Base-by-base conservation (phyloP, 805 yeast species). In the Candida railenensis region DNA sequence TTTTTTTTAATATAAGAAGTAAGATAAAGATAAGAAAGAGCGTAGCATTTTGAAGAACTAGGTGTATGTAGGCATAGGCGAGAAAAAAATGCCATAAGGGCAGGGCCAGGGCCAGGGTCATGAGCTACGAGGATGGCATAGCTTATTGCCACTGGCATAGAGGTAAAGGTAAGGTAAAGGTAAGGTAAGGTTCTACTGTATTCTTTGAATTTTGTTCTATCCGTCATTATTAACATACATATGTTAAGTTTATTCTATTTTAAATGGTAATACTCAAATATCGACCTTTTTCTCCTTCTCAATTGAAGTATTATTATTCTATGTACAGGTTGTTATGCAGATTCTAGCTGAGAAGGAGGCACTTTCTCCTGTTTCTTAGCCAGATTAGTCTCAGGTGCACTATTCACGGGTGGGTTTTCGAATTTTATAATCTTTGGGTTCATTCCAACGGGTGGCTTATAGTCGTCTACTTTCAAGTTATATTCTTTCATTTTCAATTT, bases 401-500 rank as follows among this genome's bases (percentile, higher is more conserved):
- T 33, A 11, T 33, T 33, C 15, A 33, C 36, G 5, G 36, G n/a
- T 33, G 8, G 36, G 16, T 47, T 63, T 34, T 63, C 72, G 14
- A 73, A 53, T 44, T 70, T 69, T 40, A 80, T 61, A 8, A 77
- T 66, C 20, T 62, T 54, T 2, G 86, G 84, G 25, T 67, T 66
- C 43, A 70, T 63, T 18, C 71, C 78, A 16, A 62, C 65, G 0
- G 83, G 78, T 1, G 79, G 74, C 20, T 65, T 68, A 43, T 76
- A 80, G 48, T 79, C 84, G 28, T 78, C 82, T 1, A 76, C 48
- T 55, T 67, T 61, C 44, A 69, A 61, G 37, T 63, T 59, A 46
- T 73, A 65, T 43, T 71, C 73, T 32, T 65, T 61, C 42, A 84
- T 61, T 61, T 81, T 77, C 39, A 59, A 56, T 65, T 78, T 77